phyloP scores from a whole-genome alignment of 2,329 filamentous ascomycete species.

The Penicillium rolfsii region DNA sequence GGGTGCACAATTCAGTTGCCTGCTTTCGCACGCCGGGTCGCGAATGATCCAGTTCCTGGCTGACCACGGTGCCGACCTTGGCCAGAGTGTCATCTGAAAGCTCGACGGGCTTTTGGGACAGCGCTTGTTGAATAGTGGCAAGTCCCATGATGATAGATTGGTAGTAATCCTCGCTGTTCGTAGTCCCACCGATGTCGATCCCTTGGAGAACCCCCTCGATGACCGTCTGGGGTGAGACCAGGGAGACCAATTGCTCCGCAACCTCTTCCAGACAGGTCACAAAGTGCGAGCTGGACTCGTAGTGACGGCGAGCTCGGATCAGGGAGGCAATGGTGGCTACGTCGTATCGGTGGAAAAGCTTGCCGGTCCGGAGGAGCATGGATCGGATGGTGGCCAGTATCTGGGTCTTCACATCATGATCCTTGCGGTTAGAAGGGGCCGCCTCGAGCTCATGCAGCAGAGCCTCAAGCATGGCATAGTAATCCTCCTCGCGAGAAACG shows the following conservation, averaged over 20 bases:
- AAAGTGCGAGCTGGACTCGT: conserved; percentile 46
- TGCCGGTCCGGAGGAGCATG: conserved; percentile 42
- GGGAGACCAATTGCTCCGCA: conserved; percentile 39
- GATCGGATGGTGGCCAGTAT: conserved; percentile 47
- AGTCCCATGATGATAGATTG: conserved; percentile 42
- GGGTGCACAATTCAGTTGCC: conserved; percentile 41
- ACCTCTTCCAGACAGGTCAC: conserved; percentile 46
- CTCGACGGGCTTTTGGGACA: conserved; percentile 22
- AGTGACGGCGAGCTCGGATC: conserved; percentile 43
- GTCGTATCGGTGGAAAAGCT: conserved; percentile 41
- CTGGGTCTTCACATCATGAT: conserved; percentile 47
- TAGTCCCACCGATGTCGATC: conserved; percentile 35
- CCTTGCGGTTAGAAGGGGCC: conserved; percentile 34
- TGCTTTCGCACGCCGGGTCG: conserved; percentile 45
- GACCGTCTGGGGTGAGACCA: conserved; percentile 23
- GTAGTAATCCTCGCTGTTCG: conserved; percentile 35
- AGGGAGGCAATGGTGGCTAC: conserved; percentile 42
- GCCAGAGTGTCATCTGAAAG: conserved; percentile 29
- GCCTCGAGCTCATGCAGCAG: conserved; percentile 44
- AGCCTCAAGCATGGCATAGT: conserved; percentile 43
- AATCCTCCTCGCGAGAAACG: conserved; percentile 41
- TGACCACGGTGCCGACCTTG: conserved; percentile 39
- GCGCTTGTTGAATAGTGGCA: conserved; percentile 26
- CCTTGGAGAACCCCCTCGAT: conserved; percentile 41
- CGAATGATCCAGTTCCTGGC: conserved; percentile 36